Evolutionary conservation across 148 eudicot species (phyloP).

Genomic region (Vaccinium vitisidaea): DNA sequence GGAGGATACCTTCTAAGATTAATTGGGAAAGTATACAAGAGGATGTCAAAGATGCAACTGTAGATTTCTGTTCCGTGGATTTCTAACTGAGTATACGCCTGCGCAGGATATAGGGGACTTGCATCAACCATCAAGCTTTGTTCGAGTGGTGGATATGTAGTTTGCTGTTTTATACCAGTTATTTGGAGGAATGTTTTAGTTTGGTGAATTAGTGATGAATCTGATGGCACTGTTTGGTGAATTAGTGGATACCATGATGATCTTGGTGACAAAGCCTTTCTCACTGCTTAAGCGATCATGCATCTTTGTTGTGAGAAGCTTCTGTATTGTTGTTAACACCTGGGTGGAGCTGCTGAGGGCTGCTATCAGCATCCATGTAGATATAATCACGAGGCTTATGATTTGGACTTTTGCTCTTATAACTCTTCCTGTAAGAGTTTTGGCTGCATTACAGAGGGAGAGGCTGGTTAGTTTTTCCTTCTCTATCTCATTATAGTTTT

Average conservation of each 20-base stretch:
- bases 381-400: conserved; percentile 42
- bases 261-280: conserved; percentile 35
- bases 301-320: conserved; percentile 33
- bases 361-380: conserved; percentile 43
- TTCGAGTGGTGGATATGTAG: not conserved
- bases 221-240: conserved; percentile 26
- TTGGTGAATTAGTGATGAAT: conserved; percentile 15
- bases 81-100: not conserved
- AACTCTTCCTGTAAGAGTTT: conserved; percentile 60
- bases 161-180: not conserved
- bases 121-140: conserved; percentile 6
- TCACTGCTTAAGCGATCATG: conserved; percentile 30
- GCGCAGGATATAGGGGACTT: not conserved
- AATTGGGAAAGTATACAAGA: not conserved
- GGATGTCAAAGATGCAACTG: not conserved
- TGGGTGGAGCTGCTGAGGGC: conserved; percentile 55
- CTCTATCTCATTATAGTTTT: not conserved
- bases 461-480: conserved; percentile 45
- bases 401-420: conserved; percentile 36
- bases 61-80: not conserved
- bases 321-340: conserved; percentile 40
- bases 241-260: conserved; percentile 22
- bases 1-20: not conserved
- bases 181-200: conserved; percentile 4
- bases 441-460: conserved; percentile 61